Evolutionary conservation across 2,329 filamentous ascomycete species (phyloP).

Genomic region (Nemania abortiva): DNA sequence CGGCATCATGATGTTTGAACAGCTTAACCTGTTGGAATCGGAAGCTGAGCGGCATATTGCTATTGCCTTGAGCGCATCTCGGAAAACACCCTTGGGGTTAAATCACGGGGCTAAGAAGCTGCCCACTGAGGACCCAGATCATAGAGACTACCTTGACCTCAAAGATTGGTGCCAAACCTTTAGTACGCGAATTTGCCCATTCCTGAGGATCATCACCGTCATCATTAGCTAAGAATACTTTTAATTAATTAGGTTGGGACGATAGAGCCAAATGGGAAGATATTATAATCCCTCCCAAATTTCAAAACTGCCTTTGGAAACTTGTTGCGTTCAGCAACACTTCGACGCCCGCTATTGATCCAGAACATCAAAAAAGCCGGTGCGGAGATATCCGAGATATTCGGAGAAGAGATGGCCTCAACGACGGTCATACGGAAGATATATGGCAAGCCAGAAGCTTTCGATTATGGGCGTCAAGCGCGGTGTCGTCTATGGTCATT

Average conservation of each 20-base stretch:
- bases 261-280: slow-evolving; percentile 11
- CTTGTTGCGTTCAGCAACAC: slow-evolving; percentile 22
- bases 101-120: neutral
- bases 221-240: slow-evolving; percentile 5
- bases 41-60: slow-evolving; percentile 18
- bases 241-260: neutral
- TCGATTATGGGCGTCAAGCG: slow-evolving; percentile 14
- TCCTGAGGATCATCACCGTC: neutral
- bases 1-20: neutral
- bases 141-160: neutral
- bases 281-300: slow-evolving; percentile 6
- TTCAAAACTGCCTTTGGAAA: slow-evolving; percentile 11
- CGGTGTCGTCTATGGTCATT: slow-evolving; percentile 7
- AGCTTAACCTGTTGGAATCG: neutral
- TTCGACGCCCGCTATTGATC: slow-evolving; percentile 7
- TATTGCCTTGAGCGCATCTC: neutral
- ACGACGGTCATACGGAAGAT: slow-evolving; percentile 3
- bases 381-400: slow-evolving; percentile 10
- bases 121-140: neutral
- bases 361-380: slow-evolving; percentile 9
- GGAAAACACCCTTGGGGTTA: neutral
- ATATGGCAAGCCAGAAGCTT: slow-evolving; percentile 15
- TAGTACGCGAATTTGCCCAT: slow-evolving; percentile 2
- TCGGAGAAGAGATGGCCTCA: slow-evolving; percentile 1
- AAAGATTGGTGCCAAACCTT: slow-evolving; percentile 11